Percentiles rank a stretch among this genome's conserved stretches.
Conservation (phyloP, 352 stramenopile genomes). For the Phytophthora macrochlamydospora region DNA sequence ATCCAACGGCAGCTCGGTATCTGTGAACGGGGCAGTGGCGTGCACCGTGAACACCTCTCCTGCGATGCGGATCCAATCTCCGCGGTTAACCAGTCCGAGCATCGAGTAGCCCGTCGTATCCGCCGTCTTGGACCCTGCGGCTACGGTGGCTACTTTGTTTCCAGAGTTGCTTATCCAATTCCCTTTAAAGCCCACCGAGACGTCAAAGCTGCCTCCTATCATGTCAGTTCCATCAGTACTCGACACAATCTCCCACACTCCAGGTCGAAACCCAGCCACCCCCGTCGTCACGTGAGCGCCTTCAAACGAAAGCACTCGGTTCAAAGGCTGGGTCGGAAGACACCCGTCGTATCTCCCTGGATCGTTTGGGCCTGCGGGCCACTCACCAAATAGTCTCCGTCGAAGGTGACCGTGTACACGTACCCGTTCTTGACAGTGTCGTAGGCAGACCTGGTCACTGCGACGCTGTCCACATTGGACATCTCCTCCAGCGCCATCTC, state of each 20-base stretch:
- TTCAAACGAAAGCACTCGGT: constrained; percentile 56
- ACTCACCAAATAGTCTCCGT: constrained; percentile 63
- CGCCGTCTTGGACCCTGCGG: constrained; percentile 54
- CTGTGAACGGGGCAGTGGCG: constrained; percentile 68
- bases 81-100: constrained; percentile 72
- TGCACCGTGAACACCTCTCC: constrained; percentile 71
- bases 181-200: constrained; percentile 78
- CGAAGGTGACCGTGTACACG: constrained; percentile 77
- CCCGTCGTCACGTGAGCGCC: constrained; percentile 43
- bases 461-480: constrained; percentile 66
- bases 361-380: constrained; percentile 63
- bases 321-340: constrained; percentile 41
- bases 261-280: constrained; percentile 52
- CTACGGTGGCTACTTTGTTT: constrained; percentile 41
- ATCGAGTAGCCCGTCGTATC: constrained; percentile 45
- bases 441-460: constrained; percentile 57
- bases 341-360: constrained; percentile 44
- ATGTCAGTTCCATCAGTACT: constrained; percentile 25
- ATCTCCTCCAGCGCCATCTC: constrained; percentile 75
- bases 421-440: constrained; percentile 56
- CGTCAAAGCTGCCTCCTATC: constrained; percentile 66
- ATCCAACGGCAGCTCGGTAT: constrained; percentile 64
- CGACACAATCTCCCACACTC: constrained; percentile 73
- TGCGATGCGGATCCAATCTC: constrained; percentile 59
- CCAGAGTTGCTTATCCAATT: constrained; percentile 40